Evolutionary conservation across 83 land plant genomes (phyloP).

Genomic region (Diphasiastrum complanatum): DNA sequence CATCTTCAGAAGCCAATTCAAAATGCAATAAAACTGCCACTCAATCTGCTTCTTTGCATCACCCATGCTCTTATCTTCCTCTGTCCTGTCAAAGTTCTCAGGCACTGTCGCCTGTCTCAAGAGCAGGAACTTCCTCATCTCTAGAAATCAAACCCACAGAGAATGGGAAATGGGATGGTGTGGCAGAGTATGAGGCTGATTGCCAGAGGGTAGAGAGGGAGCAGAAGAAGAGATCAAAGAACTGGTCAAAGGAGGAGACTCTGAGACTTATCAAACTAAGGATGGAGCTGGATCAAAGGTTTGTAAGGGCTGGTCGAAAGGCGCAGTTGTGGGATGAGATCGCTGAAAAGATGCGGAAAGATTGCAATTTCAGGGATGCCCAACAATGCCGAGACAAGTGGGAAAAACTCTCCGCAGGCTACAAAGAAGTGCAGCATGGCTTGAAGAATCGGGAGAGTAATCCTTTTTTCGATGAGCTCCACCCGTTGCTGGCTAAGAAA

Average conservation of each 20-base stretch:
- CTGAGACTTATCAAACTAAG: constrained; percentile 19
- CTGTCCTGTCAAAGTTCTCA: too few relatives aligned
- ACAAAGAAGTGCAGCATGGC: constrained; percentile 36
- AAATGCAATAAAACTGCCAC: too few relatives aligned
- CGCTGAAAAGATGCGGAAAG: constrained; percentile 23
- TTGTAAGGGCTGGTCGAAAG: constrained; percentile 20
- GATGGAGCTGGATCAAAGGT: constrained; percentile 19
- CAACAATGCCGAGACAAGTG: constrained; percentile 38
- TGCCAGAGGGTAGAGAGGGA: neutral
- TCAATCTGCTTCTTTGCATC: too few relatives aligned
- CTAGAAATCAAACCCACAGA: too few relatives aligned
- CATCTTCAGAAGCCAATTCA: too few relatives aligned
- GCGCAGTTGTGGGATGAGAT: constrained; percentile 36
- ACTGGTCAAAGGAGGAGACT: constrained; percentile 26
- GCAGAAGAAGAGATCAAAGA: constrained; percentile 29
- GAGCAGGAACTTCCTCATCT: too few relatives aligned
- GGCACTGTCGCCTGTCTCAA: too few relatives aligned
- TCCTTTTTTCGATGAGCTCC: constrained; percentile 27
- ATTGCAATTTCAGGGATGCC: constrained; percentile 22
- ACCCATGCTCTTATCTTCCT: too few relatives aligned
- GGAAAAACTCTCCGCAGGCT: constrained; percentile 31
- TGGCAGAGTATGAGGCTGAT: neutral
- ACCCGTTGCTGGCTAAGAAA: constrained; percentile 26
- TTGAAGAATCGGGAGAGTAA: constrained; percentile 25
- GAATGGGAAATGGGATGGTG: too few relatives aligned